These are phyloP conservation scores for Fragilaria radians DNA, from an alignment of 108 stramenopile genomes.

Conservation along the genomic window DNA sequence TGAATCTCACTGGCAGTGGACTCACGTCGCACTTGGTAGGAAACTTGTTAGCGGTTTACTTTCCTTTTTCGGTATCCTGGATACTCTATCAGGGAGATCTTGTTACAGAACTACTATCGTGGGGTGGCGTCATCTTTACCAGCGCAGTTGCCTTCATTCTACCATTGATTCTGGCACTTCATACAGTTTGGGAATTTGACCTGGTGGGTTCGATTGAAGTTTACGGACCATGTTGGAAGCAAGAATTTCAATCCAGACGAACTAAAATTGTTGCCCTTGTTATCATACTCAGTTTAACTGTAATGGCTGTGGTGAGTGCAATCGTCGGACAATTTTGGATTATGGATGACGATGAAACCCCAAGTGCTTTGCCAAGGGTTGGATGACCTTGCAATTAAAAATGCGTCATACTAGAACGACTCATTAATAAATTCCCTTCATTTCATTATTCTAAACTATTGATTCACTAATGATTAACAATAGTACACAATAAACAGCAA, in stretches of 20 bases:
- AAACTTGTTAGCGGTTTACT: constrained; percentile 44
- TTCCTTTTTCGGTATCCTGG: constrained; percentile 56
- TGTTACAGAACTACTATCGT: constrained; percentile 34
- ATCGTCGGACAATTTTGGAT: constrained; percentile 10
- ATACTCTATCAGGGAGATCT: constrained; percentile 43
- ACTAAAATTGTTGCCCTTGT: constrained; percentile 11
- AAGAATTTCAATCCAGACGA: constrained; percentile 4
- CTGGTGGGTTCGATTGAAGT: constrained; percentile 27
- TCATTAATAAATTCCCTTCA: too few species aligned
- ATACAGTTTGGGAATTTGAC: constrained; percentile 22
- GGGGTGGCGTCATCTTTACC: constrained; percentile 56
- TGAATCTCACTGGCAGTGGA: constrained; percentile 42
- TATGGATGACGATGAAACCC: not conserved
- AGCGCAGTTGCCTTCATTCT: constrained; percentile 58
- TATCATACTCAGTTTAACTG: constrained; percentile 20
- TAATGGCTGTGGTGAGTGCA: constrained; percentile 15
- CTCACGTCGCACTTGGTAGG: constrained; percentile 10
- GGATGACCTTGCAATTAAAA: too few species aligned
- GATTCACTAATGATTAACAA: too few species aligned
- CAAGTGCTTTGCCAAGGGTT: not conserved
- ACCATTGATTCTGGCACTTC: constrained; percentile 41
- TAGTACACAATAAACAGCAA: too few species aligned
- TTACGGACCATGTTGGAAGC: not conserved
- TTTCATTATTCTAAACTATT: too few species aligned
- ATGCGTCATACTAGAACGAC: too few species aligned